Conservation (phyloP, 345 rosid species). For the Bretschneidera sinensis region DNA sequence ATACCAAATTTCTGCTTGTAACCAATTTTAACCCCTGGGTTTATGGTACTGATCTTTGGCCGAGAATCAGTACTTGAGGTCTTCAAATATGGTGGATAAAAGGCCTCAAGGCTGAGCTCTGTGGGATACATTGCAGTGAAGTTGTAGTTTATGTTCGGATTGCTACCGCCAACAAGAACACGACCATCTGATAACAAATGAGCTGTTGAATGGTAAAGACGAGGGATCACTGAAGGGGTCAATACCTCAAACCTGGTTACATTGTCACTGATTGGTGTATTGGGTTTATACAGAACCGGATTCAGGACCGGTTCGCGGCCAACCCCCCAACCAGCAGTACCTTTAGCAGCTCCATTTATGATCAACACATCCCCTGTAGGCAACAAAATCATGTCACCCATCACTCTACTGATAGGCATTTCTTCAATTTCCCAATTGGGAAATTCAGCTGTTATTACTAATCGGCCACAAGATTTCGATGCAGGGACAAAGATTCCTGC, state of each 20-base stretch:
- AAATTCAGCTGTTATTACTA: constrained; percentile 8
- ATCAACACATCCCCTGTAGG: constrained; percentile 39
- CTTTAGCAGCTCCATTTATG: constrained; percentile 34
- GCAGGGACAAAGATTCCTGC: constrained; percentile 14
- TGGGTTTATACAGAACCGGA: constrained; percentile 14
- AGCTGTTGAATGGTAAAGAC: constrained; percentile 40
- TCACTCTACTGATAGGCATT: constrained; percentile 41
- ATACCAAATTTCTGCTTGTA: constrained; percentile 19
- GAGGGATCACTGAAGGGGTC: constrained; percentile 31
- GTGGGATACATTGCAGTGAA: constrained; percentile 29
- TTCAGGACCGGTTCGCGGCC: constrained; percentile 16
- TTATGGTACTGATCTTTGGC: constrained; percentile 12
- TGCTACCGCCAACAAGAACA: constrained; percentile 34
- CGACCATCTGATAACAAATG: constrained; percentile 35
- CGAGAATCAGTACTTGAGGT: constrained; percentile 13
- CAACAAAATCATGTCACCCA: constrained; percentile 43
- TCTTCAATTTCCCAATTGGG: constrained; percentile 30
- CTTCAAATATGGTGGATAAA: constrained; percentile 34
- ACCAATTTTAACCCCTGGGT: constrained; percentile 3
- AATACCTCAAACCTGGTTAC: constrained; percentile 14
- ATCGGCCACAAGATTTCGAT: constrained; percentile 18
- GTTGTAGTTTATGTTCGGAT: constrained; percentile 31
- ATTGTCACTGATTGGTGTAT: not conserved
- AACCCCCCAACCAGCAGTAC: constrained; percentile 22
- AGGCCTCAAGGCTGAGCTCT: constrained; percentile 34